Percentiles rank a stretch among this genome's conserved stretches.
Conservation (phyloP, 352 stramenopile species). For the Pythium sp. region DNA sequence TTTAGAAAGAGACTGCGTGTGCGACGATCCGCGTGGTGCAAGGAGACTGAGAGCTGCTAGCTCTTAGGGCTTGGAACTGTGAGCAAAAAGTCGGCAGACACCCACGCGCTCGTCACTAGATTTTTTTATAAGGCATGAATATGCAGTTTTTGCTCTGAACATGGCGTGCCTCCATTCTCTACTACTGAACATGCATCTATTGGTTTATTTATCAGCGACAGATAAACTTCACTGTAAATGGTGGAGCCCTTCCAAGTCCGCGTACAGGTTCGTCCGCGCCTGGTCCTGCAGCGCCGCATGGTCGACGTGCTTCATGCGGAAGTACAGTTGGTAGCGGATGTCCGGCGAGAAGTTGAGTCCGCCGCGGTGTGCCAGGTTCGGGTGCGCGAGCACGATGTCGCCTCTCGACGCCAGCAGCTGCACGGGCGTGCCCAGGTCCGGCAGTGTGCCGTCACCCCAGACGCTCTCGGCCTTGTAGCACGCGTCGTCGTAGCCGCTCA, state of each 20-base stretch:
- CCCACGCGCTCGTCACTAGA: slow-evolving; percentile 5
- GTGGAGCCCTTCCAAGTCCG: slow-evolving; percentile 57
- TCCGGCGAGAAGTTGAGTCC: slow-evolving; percentile 81
- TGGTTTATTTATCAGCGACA: neutral
- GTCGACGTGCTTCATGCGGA: slow-evolving; percentile 73
- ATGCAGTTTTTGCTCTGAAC: slow-evolving; percentile 9
- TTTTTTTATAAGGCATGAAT: slow-evolving; percentile 13
- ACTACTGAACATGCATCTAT: slow-evolving; percentile 2
- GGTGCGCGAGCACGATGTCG: slow-evolving; percentile 72
- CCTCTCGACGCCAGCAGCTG: slow-evolving; percentile 53
- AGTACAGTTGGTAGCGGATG: slow-evolving; percentile 83
- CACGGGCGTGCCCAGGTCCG: slow-evolving; percentile 56
- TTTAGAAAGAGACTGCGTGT: slow-evolving; percentile 10
- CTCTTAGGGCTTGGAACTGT: neutral
- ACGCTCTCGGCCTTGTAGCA: slow-evolving; percentile 69
- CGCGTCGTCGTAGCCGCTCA: slow-evolving; percentile 49
- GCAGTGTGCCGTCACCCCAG: slow-evolving; percentile 73
- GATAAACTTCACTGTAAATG: slow-evolving; percentile 2
- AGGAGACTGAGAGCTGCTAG: neutral
- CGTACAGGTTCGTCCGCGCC: slow-evolving; percentile 35
- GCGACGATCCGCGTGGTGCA: neutral
- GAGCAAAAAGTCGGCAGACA: neutral
- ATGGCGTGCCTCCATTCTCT: neutral
- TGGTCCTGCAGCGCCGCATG: slow-evolving; percentile 33
- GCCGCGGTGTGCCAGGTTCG: slow-evolving; percentile 68